Percentiles rank a stretch among this genome's conserved stretches.
phyloP scores from a whole-genome alignment of 495 filamentous ascomycete species.

The Pseudoneurospora amorphoporcata region DNA sequence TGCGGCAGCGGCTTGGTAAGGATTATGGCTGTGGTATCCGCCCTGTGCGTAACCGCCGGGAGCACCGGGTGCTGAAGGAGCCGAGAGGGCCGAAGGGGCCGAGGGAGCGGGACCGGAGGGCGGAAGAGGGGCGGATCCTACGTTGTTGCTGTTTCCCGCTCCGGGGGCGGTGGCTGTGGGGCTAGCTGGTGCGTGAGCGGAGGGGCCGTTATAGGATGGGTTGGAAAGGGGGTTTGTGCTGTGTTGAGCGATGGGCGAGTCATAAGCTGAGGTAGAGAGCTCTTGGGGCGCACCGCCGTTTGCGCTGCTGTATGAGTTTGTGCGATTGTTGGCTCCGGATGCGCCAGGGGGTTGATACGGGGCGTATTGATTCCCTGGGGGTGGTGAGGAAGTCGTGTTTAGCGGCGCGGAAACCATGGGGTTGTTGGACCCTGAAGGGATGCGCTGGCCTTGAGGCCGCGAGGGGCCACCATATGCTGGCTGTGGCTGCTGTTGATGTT shows the following conservation, averaged over 20 bases:
- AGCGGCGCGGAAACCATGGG: constrained; percentile 26
- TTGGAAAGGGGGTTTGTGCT: constrained; percentile 23
- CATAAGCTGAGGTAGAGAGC: constrained; percentile 73
- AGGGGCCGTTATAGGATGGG: not conserved
- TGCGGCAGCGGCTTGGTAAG: constrained; percentile 25
- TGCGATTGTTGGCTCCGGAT: constrained; percentile 20
- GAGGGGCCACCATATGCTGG: constrained; percentile 31
- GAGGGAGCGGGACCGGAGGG: constrained; percentile 17
- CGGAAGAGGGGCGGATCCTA: constrained; percentile 11
- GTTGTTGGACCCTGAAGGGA: constrained; percentile 30
- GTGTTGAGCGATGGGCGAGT: constrained; percentile 60
- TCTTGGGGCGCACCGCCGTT: constrained; percentile 69
- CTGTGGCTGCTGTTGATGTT: constrained; percentile 26
- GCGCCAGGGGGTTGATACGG: constrained; percentile 35
- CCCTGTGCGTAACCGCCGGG: constrained; percentile 11
- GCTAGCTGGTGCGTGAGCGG: constrained; percentile 23
- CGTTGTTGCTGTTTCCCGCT: constrained; percentile 4
- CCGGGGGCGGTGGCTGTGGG: constrained; percentile 18
- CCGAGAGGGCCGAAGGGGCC: not conserved
- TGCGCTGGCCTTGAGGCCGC: constrained; percentile 22
- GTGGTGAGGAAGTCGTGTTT: constrained; percentile 34
- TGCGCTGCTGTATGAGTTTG: constrained; percentile 49
- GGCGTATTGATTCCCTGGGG: constrained; percentile 29
- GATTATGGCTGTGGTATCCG: constrained; percentile 1
- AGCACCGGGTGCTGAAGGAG: not conserved